Evolutionary conservation across 2,329 filamentous ascomycete genomes (phyloP), one percentile per base, ranked within the genome.

Genomic region (Coniella lustricola): DNA sequence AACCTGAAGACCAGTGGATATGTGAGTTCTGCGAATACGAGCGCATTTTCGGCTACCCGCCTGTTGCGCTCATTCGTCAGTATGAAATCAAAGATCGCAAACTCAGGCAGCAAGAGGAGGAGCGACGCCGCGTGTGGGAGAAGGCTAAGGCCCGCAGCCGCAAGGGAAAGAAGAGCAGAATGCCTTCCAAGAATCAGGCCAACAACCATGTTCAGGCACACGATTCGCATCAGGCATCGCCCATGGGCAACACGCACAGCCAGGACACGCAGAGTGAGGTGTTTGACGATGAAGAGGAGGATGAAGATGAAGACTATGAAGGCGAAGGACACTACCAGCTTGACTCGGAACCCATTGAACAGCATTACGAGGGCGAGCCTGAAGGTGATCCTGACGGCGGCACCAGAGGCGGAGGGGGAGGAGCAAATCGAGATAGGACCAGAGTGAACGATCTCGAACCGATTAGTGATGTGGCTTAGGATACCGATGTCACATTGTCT

Each of bases 11-110:
- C 53, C 78, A 90, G 44, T 97, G 90, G 87, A 90, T 97, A 40
- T 98, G 93, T 68, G 88, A 96, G 61, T 97, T 97, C 64, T 98
- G 93, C 71, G 93, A 98, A 66, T 98, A 96, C 62, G 91, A 97
- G 67, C 81, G 82, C 45, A 96, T 98, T 43, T 97, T 95, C 63
- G 91, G 91, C n/a, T 77, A 77, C 45, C 87, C 87, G 2, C 93
- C 93, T 0, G 77, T 81, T 58, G 89, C 89, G 43, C 70, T 98
- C 47, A 94, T 97, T 54, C 81, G 87, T 35, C 82, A 90, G 54
- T 98, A 97, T 62, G 93, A 98, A 68, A 87, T 91, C 63, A 96
- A 95, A 65, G 93, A 96, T 62, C 83, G 89, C 32, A 85, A 86
- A 52, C 83, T 88, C 62, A 84, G 89, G 42, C 87, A 88, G 59